Evolutionary conservation across 2,329 filamentous ascomycete species (phyloP), one percentile per base, ranked within the genome.

Genomic region (Neopestalotiopsis sp.): DNA sequence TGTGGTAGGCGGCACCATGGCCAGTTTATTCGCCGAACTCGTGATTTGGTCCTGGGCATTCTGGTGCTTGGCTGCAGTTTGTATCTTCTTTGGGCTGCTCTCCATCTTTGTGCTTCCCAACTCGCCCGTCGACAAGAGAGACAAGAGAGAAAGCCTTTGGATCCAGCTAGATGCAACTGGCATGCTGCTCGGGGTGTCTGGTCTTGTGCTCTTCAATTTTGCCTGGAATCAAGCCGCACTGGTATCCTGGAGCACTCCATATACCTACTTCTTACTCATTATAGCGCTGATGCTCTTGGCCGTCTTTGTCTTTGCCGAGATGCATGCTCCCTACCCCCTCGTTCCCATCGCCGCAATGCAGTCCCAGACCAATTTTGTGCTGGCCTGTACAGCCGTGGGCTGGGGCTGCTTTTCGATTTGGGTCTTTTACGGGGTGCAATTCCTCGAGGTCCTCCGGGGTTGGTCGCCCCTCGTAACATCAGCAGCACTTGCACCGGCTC

Each of bases 191-290:
- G 88, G 88, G 3, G 82, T 90, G 42, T 79, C 81, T 0, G 86
- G 83, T 2, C 79, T 90, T 66, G 79, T 88, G 1, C 77, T 90
- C 7, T 80, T 90, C 75, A 90, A 89, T 72, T 84, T 90, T 67
- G 85, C 87, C 2, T 87, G 86, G 84, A 90, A 90, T 72, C 88
- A 90, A 74, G 87, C 84, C 3, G 83, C 85, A 0, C 78, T 86
- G 1, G 83, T 84, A 13, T 84, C 86, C 1, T 90, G 88, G 88
- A 69, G 75, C 13, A 77, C 80, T n/a, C 78, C 84, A 0, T 89
- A 89, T 72, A 81, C 88, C 42, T 84, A 84, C 68, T 76, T 82
- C 6, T 74, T 86, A 4, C 78, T 91, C 4, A 83, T 87, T 65
- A 67, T 87, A 12, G 88, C 87, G 2, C 68, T 86, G 10, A 42